phyloP scores from a whole-genome alignment of 257 asterid genomes.

The Fraxinus americana region DNA sequence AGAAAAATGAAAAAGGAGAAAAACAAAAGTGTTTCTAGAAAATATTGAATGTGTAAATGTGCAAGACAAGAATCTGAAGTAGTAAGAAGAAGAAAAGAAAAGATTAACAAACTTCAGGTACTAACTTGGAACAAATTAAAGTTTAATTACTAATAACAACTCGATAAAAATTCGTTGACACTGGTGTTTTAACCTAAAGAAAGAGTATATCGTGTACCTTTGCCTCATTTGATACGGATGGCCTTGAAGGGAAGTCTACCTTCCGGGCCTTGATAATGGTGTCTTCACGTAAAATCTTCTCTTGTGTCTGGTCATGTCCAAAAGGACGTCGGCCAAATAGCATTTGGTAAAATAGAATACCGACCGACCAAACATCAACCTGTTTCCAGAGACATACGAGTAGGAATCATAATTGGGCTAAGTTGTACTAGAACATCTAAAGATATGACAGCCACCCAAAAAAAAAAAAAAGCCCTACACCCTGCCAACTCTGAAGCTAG shows the following conservation, averaged over 20 bases:
- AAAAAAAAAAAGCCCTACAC: too few relatives aligned
- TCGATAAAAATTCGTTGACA: neutral
- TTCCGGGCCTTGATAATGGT: slow-evolving; percentile 93
- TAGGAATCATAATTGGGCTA: neutral
- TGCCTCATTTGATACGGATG: slow-evolving; percentile 89
- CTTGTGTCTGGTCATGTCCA: slow-evolving; percentile 97
- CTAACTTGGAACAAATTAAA: neutral
- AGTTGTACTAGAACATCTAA: neutral
- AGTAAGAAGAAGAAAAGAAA: neutral
- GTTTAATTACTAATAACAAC: too few relatives aligned
- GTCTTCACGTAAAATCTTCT: slow-evolving; percentile 93
- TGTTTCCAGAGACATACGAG: slow-evolving; percentile 34
- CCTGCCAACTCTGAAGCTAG: too few relatives aligned
- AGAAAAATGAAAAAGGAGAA: neutral
- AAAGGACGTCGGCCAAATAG: slow-evolving; percentile 93
- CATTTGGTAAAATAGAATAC: slow-evolving; percentile 92
- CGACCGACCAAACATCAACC: slow-evolving; percentile 99
- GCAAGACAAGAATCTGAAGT: neutral
- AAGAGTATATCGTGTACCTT: slow-evolving; percentile 49
- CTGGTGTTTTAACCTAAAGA: neutral
- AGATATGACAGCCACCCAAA: neutral
- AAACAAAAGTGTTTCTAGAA: neutral
- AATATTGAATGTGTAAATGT: neutral
- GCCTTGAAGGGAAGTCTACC: slow-evolving; percentile 94
- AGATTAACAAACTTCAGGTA: neutral